phyloP scores from a whole-genome alignment of 2,329 filamentous ascomycete genomes.

The Alternaria infectoria region DNA sequence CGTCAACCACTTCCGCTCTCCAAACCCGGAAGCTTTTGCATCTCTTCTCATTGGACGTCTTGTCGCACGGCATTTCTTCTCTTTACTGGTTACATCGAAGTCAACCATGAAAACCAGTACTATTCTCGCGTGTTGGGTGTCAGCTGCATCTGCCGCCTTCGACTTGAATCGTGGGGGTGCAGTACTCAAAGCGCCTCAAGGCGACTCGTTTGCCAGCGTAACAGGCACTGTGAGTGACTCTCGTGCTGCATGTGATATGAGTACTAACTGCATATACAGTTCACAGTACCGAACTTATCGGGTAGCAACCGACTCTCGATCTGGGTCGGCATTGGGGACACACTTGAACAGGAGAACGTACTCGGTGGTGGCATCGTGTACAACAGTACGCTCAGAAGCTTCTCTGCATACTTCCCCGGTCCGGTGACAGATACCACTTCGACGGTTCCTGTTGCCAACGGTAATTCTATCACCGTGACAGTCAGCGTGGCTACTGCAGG shows the following conservation, averaged over 20 bases:
- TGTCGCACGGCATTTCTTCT: not conserved
- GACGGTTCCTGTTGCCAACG: conserved; percentile 23
- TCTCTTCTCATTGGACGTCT: conserved; percentile 1
- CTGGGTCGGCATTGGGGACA: conserved; percentile 34
- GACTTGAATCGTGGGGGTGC: conserved; percentile 32
- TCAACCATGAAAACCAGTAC: conserved; percentile 19
- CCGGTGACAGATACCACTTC: conserved; percentile 24
- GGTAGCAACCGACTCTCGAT: conserved; percentile 29
- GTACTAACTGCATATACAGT: conserved; percentile 3
- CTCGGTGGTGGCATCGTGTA: conserved; percentile 30
- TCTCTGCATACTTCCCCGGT: conserved; percentile 28
- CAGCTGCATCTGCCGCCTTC: conserved; percentile 28
- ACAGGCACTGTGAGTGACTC: conserved; percentile 18
- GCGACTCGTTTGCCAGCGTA: conserved; percentile 29
- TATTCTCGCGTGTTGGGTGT: conserved; percentile 15
- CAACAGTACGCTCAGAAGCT: conserved; percentile 27
- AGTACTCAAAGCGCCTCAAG: conserved; percentile 32
- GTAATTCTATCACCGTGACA: conserved; percentile 28
- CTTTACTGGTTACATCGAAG: not conserved
- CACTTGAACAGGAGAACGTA: conserved; percentile 26
- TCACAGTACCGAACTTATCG: conserved; percentile 27
- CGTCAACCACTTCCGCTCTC: not conserved
- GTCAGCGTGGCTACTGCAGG: conserved; percentile 15
- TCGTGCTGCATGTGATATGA: not conserved
- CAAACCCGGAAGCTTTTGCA: not conserved